Conservation (phyloP, 768 basidiomycete genomes). For the Suillus discolor region DNA sequence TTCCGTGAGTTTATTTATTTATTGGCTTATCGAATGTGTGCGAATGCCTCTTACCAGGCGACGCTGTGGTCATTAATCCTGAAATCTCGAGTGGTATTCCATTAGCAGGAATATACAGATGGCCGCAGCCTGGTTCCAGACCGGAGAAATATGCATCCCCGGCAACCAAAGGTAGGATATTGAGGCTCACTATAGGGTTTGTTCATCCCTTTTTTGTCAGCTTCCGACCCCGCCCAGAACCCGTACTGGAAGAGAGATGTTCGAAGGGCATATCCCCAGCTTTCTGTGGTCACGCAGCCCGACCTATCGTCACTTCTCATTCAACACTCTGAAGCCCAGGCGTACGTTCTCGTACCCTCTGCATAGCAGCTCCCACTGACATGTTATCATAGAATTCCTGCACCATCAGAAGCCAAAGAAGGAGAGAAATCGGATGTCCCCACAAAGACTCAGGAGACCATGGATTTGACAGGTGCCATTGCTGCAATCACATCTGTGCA, state of each 20-base stretch:
- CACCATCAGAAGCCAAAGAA: constrained; percentile 45
- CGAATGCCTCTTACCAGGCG: constrained; percentile 52
- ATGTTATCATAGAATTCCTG: constrained; percentile 46
- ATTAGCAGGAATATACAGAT: constrained; percentile 68
- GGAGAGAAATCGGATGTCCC: constrained; percentile 48
- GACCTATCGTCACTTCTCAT: constrained; percentile 82
- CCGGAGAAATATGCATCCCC: constrained; percentile 87
- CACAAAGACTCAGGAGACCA: constrained; percentile 41
- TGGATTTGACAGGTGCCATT: constrained; percentile 78
- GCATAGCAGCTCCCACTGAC: constrained; percentile 11
- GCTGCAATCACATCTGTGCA: constrained; percentile 56
- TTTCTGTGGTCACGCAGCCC: constrained; percentile 84
- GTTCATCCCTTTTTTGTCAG: constrained; percentile 38
- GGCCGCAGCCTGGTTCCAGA: constrained; percentile 86
- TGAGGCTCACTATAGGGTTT: neutral
- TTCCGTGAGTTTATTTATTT: constrained; percentile 62
- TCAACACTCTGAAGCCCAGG: constrained; percentile 66
- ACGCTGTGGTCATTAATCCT: constrained; percentile 82
- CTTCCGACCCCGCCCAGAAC: constrained; percentile 85
- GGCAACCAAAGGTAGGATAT: constrained; percentile 76
- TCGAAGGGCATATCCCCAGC: constrained; percentile 88
- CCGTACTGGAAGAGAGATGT: constrained; percentile 98
- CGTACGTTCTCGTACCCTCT: constrained; percentile 49
- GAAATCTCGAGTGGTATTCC: constrained; percentile 92
- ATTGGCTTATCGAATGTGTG: neutral